Evolutionary conservation across 1,284 basidiomycete species (phyloP).

Genomic region (Athelia psychrophila): DNA sequence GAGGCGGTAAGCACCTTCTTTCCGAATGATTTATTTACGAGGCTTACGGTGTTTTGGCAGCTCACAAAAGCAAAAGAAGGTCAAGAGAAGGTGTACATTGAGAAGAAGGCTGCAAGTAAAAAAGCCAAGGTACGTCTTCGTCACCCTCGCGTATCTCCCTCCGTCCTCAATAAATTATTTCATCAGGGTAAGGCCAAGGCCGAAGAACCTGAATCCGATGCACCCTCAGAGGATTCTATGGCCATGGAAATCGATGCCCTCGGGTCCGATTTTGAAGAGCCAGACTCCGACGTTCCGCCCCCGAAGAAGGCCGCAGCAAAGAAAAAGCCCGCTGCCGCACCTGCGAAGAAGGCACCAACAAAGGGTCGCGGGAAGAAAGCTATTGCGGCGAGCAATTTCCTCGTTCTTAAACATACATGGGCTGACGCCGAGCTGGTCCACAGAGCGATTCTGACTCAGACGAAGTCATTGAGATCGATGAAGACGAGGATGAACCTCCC

Average conservation of each 20-base stretch:
- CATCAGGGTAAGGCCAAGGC: slow-evolving; percentile 51
- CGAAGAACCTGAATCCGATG: slow-evolving; percentile 39
- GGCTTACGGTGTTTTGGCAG: slow-evolving; percentile 28
- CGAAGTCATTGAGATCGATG: not conserved
- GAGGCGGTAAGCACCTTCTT: slow-evolving; percentile 52
- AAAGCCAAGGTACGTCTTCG: slow-evolving; percentile 37
- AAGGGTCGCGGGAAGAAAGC: slow-evolving; percentile 27
- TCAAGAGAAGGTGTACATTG: slow-evolving; percentile 59
- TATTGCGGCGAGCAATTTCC: slow-evolving; percentile 5
- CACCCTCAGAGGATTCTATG: slow-evolving; percentile 79
- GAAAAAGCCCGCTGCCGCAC: slow-evolving; percentile 31
- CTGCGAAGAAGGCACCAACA: slow-evolving; percentile 43
- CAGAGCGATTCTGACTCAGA: not conserved
- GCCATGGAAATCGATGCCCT: slow-evolving; percentile 54
- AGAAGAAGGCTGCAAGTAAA: slow-evolving; percentile 36
- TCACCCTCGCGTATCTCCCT: not conserved
- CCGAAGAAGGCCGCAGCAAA: slow-evolving; percentile 45
- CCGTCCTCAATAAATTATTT: slow-evolving; percentile 3
- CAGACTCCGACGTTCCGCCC: slow-evolving; percentile 39
- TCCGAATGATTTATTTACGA: not conserved
- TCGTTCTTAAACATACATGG: too few relatives aligned
- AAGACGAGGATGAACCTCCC: not conserved
- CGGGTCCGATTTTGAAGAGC: slow-evolving; percentile 43
- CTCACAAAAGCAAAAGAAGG: slow-evolving; percentile 64
- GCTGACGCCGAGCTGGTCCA: too few relatives aligned